A percentile compares a stretch with the other conserved stretches of the same genome.
Conservation (phyloP, 352 stramenopile species). For the Phytophthora colocasiae region DNA sequence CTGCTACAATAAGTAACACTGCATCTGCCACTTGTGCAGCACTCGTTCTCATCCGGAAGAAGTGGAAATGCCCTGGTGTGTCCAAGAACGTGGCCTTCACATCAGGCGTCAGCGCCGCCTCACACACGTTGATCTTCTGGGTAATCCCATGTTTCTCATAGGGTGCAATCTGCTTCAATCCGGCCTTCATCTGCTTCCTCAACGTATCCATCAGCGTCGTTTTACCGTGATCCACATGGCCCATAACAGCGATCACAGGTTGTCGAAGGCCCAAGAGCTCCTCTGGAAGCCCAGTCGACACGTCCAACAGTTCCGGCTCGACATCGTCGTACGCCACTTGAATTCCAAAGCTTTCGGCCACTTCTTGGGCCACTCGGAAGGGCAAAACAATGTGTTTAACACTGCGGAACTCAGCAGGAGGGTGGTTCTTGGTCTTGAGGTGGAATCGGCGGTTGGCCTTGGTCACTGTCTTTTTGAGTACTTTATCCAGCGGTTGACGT, state of each 20-base stretch:
- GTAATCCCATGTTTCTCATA: slow-evolving; percentile 99
- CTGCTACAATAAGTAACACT: slow-evolving; percentile 96
- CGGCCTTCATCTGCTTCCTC: slow-evolving; percentile 56
- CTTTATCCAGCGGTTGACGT: slow-evolving; percentile 68
- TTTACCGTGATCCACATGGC: slow-evolving; percentile 99
- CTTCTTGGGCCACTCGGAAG: slow-evolving; percentile 63
- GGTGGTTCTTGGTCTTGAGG: slow-evolving; percentile 45
- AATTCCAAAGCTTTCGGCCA: slow-evolving; percentile 53
- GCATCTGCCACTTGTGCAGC: slow-evolving; percentile 98
- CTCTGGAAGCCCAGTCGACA: slow-evolving; percentile 23
- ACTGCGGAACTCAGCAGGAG: slow-evolving; percentile 72
- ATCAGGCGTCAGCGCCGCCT: slow-evolving; percentile 87
- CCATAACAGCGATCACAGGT: slow-evolving; percentile 99
- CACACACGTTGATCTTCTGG: slow-evolving; percentile 98
- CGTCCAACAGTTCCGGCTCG: slow-evolving; percentile 53
- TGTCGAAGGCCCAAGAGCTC: slow-evolving; percentile 56
- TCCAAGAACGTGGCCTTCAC: slow-evolving; percentile 97
- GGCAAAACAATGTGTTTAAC: slow-evolving; percentile 81
- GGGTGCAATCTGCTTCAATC: slow-evolving; percentile 77
- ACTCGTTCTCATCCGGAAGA: slow-evolving; percentile 98
- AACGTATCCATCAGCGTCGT: slow-evolving; percentile 99
- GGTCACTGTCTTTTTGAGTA: slow-evolving; percentile 67
- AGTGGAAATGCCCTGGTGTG: slow-evolving; percentile 99
- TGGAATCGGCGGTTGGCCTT: slow-evolving; percentile 68
- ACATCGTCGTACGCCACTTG: slow-evolving; percentile 67